A percentile compares a stretch with the other conserved stretches of the same genome.
phyloP scores from a whole-genome alignment of 495 filamentous ascomycete genomes.

The Penicillium waksmanii region DNA sequence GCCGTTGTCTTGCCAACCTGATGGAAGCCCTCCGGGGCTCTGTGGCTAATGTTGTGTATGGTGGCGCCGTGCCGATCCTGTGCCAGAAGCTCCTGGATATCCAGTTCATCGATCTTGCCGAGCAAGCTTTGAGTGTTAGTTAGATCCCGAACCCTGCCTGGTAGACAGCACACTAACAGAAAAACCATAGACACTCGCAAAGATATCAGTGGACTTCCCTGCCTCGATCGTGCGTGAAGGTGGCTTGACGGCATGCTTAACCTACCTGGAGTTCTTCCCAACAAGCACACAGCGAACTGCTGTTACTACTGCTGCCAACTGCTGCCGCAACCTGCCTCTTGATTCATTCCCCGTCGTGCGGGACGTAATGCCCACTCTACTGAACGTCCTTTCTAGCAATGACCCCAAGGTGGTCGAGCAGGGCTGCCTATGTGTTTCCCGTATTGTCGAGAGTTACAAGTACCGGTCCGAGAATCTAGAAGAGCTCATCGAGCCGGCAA shows the following conservation, averaged over 20 bases:
- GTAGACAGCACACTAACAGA: constrained; percentile 16
- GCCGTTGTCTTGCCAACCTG: constrained; percentile 92
- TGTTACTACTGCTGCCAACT: constrained; percentile 96
- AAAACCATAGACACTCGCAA: constrained; percentile 74
- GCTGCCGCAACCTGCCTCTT: constrained; percentile 92
- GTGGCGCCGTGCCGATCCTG: constrained; percentile 89
- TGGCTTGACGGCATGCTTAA: constrained; percentile 89
- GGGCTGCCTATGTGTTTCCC: constrained; percentile 92
- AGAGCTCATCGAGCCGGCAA: constrained; percentile 82
- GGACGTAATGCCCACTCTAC: constrained; percentile 93
- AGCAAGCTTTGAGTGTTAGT: constrained; percentile 88
- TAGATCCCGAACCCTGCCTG: neutral
- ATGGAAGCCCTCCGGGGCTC: constrained; percentile 97
- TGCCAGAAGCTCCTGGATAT: constrained; percentile 95
- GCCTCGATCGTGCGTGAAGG: constrained; percentile 95
- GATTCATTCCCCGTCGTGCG: constrained; percentile 86
- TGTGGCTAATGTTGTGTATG: constrained; percentile 94
- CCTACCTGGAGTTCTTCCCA: constrained; percentile 95
- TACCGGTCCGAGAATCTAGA: constrained; percentile 85
- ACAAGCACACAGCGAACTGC: constrained; percentile 96
- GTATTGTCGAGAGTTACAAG: constrained; percentile 96
- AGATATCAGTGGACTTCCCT: constrained; percentile 96
- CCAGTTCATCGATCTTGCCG: constrained; percentile 93
- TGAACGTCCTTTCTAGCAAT: constrained; percentile 85
- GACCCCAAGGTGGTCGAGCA: constrained; percentile 98